These are phyloP conservation scores for Apiotrichum akiyoshidainum DNA, from an alignment of 1,284 basidiomycete genomes.

Conservation along the genomic window DNA sequence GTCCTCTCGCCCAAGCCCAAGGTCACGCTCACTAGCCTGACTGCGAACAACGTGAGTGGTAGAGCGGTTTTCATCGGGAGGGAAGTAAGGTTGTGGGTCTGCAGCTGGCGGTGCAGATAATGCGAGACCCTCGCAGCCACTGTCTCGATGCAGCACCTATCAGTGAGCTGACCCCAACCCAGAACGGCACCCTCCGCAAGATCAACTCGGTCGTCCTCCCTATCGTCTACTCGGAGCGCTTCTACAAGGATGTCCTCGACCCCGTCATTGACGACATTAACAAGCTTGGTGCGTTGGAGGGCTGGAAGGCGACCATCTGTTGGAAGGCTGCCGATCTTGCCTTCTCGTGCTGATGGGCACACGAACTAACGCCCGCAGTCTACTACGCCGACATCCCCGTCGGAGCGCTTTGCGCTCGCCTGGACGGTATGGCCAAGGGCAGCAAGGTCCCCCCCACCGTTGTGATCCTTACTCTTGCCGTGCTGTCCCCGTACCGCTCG, in stretches of 20 bases:
- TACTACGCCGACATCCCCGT: constrained; percentile 52
- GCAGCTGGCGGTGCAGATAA: too few species aligned
- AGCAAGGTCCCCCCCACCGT: constrained; percentile 37
- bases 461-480: constrained; percentile 45
- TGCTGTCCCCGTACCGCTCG: constrained; percentile 49
- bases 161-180: constrained; percentile 1
- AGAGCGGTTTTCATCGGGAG: too few species aligned
- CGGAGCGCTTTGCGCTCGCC: constrained; percentile 42
- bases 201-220: constrained; percentile 49
- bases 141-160: too few species aligned
- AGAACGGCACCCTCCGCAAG: constrained; percentile 48
- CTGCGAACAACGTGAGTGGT: constrained; percentile 47
- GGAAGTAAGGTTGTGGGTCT: too few species aligned
- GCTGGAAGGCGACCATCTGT: too few species aligned
- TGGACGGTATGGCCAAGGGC: constrained; percentile 36
- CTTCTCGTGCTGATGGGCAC: background rate
- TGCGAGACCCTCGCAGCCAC: too few species aligned
- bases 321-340: background rate
- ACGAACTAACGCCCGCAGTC: constrained; percentile 22
- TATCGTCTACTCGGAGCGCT: constrained; percentile 49
- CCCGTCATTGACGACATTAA: constrained; percentile 47
- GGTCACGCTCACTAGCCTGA: constrained; percentile 50
- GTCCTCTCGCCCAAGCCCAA: constrained; percentile 43
- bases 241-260: constrained; percentile 49
- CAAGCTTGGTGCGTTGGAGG: constrained; percentile 43